phyloP scores from a whole-genome alignment of 768 basidiomycete genomes.

The Phaffia australis region DNA sequence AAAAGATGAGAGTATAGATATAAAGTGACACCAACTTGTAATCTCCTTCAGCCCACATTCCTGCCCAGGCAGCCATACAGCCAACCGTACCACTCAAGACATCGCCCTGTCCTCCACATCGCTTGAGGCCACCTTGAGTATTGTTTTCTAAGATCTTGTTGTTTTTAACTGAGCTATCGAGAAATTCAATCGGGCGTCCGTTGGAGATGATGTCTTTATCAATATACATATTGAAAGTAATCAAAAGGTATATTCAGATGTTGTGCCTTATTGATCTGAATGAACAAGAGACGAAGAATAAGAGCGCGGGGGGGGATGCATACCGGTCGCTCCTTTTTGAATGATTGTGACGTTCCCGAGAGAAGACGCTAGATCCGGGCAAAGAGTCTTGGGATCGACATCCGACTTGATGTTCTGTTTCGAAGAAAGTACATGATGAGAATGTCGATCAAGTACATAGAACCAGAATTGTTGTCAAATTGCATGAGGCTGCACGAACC shows the following conservation, averaged over 20 bases:
- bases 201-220: constrained; percentile 60
- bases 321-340: constrained; percentile 59
- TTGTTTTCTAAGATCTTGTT: constrained; percentile 56
- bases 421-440: neutral
- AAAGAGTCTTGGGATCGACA: constrained; percentile 40
- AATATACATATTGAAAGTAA: neutral
- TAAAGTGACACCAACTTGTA: constrained; percentile 52
- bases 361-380: constrained; percentile 56
- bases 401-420: neutral
- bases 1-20: neutral
- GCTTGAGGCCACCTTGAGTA: constrained; percentile 67
- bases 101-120: constrained; percentile 95
- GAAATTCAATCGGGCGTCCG: constrained; percentile 32
- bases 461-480: neutral
- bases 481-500: constrained; percentile 40
- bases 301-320: neutral
- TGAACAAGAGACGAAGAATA: neutral
- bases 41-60: constrained; percentile 74
- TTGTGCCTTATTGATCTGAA: neutral
- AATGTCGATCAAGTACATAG: neutral
- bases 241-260: neutral
- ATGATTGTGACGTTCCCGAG: constrained; percentile 83
- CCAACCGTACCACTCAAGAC: constrained; percentile 80
- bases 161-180: constrained; percentile 39
- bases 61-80: constrained; percentile 86